These are phyloP conservation scores for Tricholoma hemisulphureum DNA, from an alignment of 768 basidiomycete species.

Conservation along the genomic window DNA sequence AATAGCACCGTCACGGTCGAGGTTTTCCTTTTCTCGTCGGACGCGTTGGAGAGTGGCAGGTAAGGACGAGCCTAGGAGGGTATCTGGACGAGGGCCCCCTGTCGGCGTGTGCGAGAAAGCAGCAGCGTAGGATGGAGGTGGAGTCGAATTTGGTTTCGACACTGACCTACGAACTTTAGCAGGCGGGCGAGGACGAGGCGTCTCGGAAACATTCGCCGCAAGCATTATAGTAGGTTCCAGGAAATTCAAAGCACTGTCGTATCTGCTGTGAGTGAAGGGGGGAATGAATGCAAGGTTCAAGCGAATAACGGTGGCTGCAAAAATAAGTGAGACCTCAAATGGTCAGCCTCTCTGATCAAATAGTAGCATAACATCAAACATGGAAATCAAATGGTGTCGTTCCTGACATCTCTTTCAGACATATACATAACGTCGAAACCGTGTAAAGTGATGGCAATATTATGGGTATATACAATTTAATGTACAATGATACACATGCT, in stretches of 20 bases:
- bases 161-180: slow-evolving; percentile 59
- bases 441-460: not conserved
- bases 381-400: too few species aligned
- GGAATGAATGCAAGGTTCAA: slow-evolving; percentile 6
- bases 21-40: slow-evolving; percentile 18
- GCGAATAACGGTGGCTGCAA: not conserved
- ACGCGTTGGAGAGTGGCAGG: slow-evolving; percentile 35
- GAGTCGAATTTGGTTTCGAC: slow-evolving; percentile 32
- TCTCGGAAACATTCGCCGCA: slow-evolving; percentile 36
- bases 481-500: slow-evolving; percentile 16
- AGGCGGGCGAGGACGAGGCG: slow-evolving; percentile 70
- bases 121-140: slow-evolving; percentile 46
- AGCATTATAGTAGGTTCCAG: slow-evolving; percentile 26
- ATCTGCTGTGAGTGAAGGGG: slow-evolving; percentile 1
- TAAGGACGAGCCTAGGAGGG: slow-evolving; percentile 38
- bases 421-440: too few species aligned
- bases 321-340: slow-evolving; percentile 2
- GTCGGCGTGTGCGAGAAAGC: slow-evolving; percentile 34
- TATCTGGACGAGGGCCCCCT: slow-evolving; percentile 19
- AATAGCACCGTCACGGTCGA: not conserved
- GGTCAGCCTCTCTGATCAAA: slow-evolving; percentile 7
- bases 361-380: too few species aligned
- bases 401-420: too few species aligned
- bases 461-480: slow-evolving; percentile 10
- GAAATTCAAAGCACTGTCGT: too few species aligned